A percentile compares a stretch with the other conserved stretches of the same genome.
phyloP scores from a whole-genome alignment of 352 stramenopile species.

The Thalassiosira livingstoniorum region DNA sequence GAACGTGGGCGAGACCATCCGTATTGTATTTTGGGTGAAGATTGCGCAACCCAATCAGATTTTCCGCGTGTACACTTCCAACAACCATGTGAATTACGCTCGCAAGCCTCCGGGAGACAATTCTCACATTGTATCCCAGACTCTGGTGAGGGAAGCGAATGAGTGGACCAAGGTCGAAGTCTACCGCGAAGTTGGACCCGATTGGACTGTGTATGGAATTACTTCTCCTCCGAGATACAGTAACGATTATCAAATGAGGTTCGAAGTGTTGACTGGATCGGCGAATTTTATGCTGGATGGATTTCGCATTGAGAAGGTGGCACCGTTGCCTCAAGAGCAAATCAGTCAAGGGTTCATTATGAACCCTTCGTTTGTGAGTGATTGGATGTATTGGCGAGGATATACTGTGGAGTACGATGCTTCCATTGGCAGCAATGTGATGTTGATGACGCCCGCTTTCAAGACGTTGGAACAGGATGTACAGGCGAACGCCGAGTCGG shows the following conservation, averaged over 20 bases:
- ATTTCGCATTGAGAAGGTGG: constrained; percentile 36
- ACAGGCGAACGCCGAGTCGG: too few species aligned
- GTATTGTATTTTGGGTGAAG: constrained; percentile 43
- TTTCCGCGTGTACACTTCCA: constrained; percentile 49
- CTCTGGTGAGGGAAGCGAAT: constrained; percentile 24
- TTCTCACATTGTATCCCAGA: constrained; percentile 43
- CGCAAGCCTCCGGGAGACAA: constrained; percentile 30
- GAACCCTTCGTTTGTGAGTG: too few species aligned
- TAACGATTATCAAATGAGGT: constrained; percentile 55
- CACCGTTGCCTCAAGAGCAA: too few species aligned
- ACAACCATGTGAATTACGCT: constrained; percentile 31
- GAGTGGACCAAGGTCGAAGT: constrained; percentile 45
- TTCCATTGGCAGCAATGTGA: too few species aligned
- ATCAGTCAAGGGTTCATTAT: too few species aligned
- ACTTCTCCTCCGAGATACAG: constrained; percentile 23
- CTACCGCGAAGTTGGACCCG: constrained; percentile 34
- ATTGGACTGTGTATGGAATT: constrained; percentile 42
- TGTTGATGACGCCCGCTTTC: too few species aligned
- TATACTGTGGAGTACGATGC: too few species aligned
- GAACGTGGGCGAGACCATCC: constrained; percentile 37
- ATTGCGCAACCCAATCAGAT: constrained; percentile 24
- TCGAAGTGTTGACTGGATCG: constrained; percentile 8
- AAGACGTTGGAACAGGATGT: too few species aligned
- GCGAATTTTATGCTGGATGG: constrained; percentile 46
- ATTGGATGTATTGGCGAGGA: too few species aligned